Evolutionary conservation across 306 rosid species (phyloP).

Genomic region (Leucaena leucocephala): DNA sequence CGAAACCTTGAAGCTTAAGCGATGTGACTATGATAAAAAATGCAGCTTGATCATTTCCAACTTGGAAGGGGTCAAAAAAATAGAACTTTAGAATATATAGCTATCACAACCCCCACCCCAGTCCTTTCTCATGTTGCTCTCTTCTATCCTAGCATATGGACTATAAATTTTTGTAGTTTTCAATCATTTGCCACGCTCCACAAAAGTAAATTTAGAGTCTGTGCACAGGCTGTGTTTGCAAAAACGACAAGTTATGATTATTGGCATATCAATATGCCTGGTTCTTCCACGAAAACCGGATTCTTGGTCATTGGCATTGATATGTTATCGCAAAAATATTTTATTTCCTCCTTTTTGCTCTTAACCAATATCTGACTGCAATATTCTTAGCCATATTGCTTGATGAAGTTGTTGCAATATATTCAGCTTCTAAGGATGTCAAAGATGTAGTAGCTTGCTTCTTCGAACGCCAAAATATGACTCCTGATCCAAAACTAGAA

Average conservation of each 20-base stretch:
- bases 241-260: background rate
- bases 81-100: background rate
- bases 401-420: background rate
- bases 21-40: constrained; percentile 18
- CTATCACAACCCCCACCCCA: constrained; percentile 2
- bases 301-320: background rate
- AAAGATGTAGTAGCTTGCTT: background rate
- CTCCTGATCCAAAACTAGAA: background rate
- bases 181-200: background rate
- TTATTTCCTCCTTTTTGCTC: background rate
- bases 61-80: background rate
- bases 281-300: background rate
- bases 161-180: background rate
- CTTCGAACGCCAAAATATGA: background rate
- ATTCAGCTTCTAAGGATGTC: background rate
- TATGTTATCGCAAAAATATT: background rate
- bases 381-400: background rate
- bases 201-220: background rate
- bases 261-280: background rate
- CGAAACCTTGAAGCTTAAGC: background rate
- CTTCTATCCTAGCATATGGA: background rate
- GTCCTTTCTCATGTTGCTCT: background rate
- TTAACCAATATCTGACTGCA: background rate
- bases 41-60: background rate
- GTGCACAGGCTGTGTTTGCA: background rate